A percentile compares a stretch with the other conserved stretches of the same genome.
phyloP scores from a whole-genome alignment of 305 asterid genomes.

The Solanum hybrid region DNA sequence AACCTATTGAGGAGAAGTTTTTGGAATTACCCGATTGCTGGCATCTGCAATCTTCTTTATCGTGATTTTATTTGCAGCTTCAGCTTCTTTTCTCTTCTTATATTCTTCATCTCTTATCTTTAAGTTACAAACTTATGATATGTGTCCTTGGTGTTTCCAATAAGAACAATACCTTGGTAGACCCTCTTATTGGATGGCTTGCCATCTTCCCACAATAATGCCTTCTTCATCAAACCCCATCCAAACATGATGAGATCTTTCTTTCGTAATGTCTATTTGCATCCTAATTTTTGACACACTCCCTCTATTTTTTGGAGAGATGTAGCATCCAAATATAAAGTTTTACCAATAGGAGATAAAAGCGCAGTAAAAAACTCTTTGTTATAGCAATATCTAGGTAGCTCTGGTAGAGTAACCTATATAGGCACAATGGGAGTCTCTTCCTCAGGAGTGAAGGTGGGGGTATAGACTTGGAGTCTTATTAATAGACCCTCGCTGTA shows the following conservation, averaged over 20 bases:
- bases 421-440: neutral
- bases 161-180: neutral
- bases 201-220: too few species aligned
- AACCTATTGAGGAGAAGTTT: neutral
- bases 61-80: neutral
- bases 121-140: neutral
- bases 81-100: neutral
- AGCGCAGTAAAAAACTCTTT: neutral
- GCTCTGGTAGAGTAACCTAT: neutral
- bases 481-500: neutral
- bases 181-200: neutral
- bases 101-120: neutral
- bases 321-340: neutral
- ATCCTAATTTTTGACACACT: neutral
- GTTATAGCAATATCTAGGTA: neutral
- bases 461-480: neutral
- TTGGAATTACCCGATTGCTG: neutral
- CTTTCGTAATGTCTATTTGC: neutral
- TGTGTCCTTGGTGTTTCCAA: neutral
- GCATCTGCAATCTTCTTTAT: neutral
- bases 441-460: neutral
- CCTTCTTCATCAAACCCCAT: neutral
- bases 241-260: neutral
- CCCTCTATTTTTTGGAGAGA: neutral
- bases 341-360: neutral